These are phyloP conservation scores for Sordariomycetes sp. DNA, from an alignment of 2,329 filamentous ascomycete species.

Conservation along the genomic window DNA sequence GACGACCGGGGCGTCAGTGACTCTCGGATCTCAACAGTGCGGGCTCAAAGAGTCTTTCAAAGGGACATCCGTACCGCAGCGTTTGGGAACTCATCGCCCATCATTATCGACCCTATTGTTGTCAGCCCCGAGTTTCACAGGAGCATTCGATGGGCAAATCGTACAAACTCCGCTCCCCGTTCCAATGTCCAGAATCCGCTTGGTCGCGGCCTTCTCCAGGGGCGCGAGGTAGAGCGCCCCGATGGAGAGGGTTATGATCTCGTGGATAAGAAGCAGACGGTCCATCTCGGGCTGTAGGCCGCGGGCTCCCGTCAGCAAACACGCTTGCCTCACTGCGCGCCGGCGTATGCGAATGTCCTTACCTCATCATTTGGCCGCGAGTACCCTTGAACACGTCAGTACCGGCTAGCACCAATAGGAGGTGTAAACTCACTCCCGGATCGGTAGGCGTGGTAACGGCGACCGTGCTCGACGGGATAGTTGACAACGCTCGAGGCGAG, in stretches of 20 bases:
- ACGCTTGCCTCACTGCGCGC: background rate
- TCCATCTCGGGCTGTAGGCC: constrained; percentile 18
- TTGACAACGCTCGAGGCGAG: constrained; percentile 15
- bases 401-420: background rate
- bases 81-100: constrained; percentile 20
- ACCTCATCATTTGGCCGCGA: constrained; percentile 3
- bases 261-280: constrained; percentile 24
- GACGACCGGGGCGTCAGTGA: constrained; percentile 10
- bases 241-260: constrained; percentile 17
- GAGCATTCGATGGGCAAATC: background rate
- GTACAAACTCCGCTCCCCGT: constrained; percentile 14
- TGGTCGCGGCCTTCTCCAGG: constrained; percentile 13
- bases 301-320: constrained; percentile 2
- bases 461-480: constrained; percentile 18
- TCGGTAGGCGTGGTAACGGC: constrained; percentile 21
- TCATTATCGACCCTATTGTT: constrained; percentile 23
- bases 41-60: background rate
- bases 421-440: constrained; percentile 13
- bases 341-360: background rate
- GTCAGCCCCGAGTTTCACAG: background rate
- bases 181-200: constrained; percentile 28
- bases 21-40: constrained; percentile 27
- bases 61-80: constrained; percentile 3
- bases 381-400: background rate
- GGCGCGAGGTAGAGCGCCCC: constrained; percentile 15